Evolutionary conservation across 495 filamentous ascomycete species (phyloP).

Genomic region (Penicillium diatomitis): DNA sequence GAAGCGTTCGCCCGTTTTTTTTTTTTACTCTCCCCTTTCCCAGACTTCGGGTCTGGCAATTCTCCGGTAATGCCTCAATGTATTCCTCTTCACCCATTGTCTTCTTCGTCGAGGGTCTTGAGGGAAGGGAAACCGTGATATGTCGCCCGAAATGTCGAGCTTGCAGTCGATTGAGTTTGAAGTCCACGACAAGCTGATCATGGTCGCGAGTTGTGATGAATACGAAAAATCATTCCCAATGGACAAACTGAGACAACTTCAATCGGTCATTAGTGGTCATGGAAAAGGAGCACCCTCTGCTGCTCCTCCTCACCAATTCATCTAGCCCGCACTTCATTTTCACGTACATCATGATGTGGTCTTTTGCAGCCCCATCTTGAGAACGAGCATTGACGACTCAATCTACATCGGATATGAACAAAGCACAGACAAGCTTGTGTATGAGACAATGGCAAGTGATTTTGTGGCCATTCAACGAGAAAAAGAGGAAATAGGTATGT

Average conservation of each 20-base stretch:
- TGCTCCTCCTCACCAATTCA: slow-evolving; percentile 2
- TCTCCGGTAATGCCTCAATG: too few relatives aligned
- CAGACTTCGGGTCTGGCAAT: too few relatives aligned
- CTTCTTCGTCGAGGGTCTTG: too few relatives aligned
- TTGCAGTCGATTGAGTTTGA: too few relatives aligned
- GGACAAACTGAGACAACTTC: too few relatives aligned
- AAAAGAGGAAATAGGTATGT: slow-evolving; percentile 17
- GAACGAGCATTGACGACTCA: slow-evolving; percentile 4
- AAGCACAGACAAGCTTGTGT: slow-evolving; percentile 11
- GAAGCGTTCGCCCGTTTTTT: background rate
- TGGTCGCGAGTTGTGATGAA: too few relatives aligned
- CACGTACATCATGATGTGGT: background rate
- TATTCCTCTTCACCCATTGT: too few relatives aligned
- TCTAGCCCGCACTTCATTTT: slow-evolving; percentile 4
- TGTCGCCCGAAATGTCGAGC: too few relatives aligned
- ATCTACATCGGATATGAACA: slow-evolving; percentile 11
- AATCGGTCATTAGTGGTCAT: too few relatives aligned
- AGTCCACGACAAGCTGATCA: too few relatives aligned
- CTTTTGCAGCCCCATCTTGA: slow-evolving; percentile 15
- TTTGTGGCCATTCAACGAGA: slow-evolving; percentile 5
- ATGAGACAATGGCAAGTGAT: slow-evolving; percentile 6
- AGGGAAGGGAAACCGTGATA: too few relatives aligned
- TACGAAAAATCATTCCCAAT: too few relatives aligned
- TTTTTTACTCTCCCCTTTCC: background rate
- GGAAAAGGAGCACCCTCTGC: slow-evolving; percentile 1